Conservation (phyloP, 2,329 filamentous ascomycete genomes). For the Ophiostoma ulmi region DNA sequence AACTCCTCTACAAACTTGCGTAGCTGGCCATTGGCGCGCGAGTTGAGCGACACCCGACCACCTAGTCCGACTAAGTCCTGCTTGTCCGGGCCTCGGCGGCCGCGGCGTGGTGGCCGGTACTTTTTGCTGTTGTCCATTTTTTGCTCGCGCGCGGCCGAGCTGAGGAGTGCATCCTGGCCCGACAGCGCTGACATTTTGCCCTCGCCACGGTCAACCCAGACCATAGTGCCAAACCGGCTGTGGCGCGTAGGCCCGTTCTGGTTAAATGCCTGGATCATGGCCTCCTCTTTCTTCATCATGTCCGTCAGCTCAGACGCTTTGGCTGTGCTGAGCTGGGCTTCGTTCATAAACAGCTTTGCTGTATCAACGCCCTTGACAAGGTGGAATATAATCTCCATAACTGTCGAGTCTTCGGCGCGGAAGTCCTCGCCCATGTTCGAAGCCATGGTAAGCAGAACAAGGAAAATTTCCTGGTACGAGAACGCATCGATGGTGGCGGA, state of each 20-base stretch:
- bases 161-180: constrained; percentile 77
- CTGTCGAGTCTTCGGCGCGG: constrained; percentile 76
- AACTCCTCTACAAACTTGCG: constrained; percentile 86
- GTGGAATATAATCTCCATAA: constrained; percentile 90
- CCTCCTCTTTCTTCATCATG: constrained; percentile 74
- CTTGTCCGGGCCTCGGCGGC: constrained; percentile 56
- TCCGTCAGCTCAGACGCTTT: constrained; percentile 68
- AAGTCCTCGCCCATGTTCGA: constrained; percentile 96
- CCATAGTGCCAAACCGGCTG: constrained; percentile 93
- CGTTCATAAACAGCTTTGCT: constrained; percentile 77
- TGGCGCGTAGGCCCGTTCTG: constrained; percentile 79
- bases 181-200: constrained; percentile 80
- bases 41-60: constrained; percentile 62
- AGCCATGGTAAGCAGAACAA: constrained; percentile 75
- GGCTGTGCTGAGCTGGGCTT: constrained; percentile 62
- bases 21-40: constrained; percentile 69
- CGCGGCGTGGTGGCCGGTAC: constrained; percentile 72
- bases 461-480: constrained; percentile 83
- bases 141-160: constrained; percentile 65
- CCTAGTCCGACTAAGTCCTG: constrained; percentile 62
- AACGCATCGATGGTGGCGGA: constrained; percentile 86
- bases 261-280: constrained; percentile 73
- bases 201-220: constrained; percentile 87
- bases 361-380: constrained; percentile 84
- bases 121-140: constrained; percentile 91